phyloP scores from a whole-genome alignment of 2,329 filamentous ascomycete species.

The Aspergillus versicolor region DNA sequence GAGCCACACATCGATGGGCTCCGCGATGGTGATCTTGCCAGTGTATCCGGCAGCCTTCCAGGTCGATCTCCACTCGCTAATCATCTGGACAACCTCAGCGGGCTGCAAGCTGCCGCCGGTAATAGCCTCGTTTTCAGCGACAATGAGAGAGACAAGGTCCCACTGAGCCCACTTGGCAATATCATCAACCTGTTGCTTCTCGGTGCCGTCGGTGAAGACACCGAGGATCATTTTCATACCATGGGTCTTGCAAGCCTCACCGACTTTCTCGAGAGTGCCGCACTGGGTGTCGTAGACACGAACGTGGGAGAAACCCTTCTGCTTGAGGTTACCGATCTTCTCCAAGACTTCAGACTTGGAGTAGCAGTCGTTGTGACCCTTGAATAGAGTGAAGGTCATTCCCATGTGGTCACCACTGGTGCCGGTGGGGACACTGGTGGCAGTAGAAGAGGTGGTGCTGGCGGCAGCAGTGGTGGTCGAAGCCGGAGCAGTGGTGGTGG shows the following conservation, averaged over 20 bases:
- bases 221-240: constrained; percentile 81
- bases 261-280: constrained; percentile 73
- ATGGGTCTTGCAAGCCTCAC: constrained; percentile 63
- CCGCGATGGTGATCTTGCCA: constrained; percentile 77
- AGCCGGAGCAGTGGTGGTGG: constrained; percentile 18
- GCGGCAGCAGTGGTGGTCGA: constrained; percentile 26
- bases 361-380: constrained; percentile 62
- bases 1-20: constrained; percentile 78
- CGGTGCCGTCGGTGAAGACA: constrained; percentile 71
- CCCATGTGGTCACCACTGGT: constrained; percentile 50
- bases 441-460: constrained; percentile 23
- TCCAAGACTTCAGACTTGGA: constrained; percentile 52
- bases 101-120: no score
- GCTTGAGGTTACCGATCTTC: constrained; percentile 64
- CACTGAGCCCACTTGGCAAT: constrained; percentile 73
- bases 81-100: constrained; percentile 49
- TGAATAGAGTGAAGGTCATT: constrained; percentile 80
- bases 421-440: constrained; percentile 21
- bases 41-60: constrained; percentile 68
- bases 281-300: constrained; percentile 95
- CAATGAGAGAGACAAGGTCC: constrained; percentile 73
- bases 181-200: constrained; percentile 64
- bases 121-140: constrained; percentile 89
- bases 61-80: constrained; percentile 63
- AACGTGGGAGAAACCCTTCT: constrained; percentile 66